Evolutionary conservation across 176 grass and related monocot genomes (phyloP).

Genomic region (Carex littledalei): DNA sequence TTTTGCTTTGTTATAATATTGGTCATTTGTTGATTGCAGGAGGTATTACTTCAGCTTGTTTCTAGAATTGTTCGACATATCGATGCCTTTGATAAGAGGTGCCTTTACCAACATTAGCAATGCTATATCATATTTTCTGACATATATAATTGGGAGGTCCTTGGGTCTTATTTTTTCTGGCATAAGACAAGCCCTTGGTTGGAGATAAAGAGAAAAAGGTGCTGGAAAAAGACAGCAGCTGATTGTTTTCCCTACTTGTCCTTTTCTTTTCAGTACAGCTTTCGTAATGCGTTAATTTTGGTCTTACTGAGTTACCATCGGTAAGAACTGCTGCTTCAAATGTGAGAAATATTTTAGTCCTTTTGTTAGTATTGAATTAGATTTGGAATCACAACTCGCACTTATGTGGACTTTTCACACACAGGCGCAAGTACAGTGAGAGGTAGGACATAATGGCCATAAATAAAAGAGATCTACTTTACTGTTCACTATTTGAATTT

Average conservation of each 20-base stretch:
- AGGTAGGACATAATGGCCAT: not conserved
- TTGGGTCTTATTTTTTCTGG: slow-evolving; percentile 88
- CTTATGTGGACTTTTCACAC: not conserved
- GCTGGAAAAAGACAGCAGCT: not conserved
- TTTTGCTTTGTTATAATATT: not conserved
- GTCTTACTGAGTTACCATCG: not conserved
- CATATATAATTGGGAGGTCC: slow-evolving; percentile 93
- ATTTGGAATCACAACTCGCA: not conserved
- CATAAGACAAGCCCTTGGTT: slow-evolving; percentile 72
- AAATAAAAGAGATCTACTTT: not conserved
- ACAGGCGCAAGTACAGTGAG: not conserved
- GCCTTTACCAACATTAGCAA: slow-evolving; percentile 51
- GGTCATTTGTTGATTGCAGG: slow-evolving; percentile 39
- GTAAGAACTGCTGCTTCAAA: not conserved
- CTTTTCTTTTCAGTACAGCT: not conserved
- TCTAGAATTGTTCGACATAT: slow-evolving; percentile 84
- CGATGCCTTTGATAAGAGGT: slow-evolving; percentile 51
- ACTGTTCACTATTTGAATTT: not conserved
- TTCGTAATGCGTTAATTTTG: not conserved
- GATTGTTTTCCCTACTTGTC: not conserved
- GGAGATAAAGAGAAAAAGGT: slow-evolving; percentile 42
- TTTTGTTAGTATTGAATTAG: not conserved
- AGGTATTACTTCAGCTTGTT: slow-evolving; percentile 93
- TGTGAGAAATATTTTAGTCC: not conserved
- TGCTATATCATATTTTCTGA: slow-evolving; percentile 78